Evolutionary conservation across 1,284 basidiomycete species (phyloP), one percentile per base, ranked within the genome.

Genomic region (Caloboletus inedulis): DNA sequence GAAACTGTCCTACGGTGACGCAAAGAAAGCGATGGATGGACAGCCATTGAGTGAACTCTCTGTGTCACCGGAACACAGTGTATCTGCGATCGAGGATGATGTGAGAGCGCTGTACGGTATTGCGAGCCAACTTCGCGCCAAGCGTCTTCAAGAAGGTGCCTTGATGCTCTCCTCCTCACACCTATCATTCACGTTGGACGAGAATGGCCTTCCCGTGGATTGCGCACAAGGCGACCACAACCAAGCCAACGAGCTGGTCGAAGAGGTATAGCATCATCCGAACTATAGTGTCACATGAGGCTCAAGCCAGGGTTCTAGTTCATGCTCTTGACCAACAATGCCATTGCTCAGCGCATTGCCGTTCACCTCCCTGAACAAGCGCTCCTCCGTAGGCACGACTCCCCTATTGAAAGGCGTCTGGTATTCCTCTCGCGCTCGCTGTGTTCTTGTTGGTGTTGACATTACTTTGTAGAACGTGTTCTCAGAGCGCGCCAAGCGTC

Each of bases 281-380:
- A 34, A 48, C 18, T 34, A 46, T 27, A 14, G 39, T 44, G 12
- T 47, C 19, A 30, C 23, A 18, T 42, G 39, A 39, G 42, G 31
- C 47, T 59, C 36, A 53, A 44, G 29, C 19, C 29, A 29, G 52
- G 16, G 53, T 43, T 43, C 5, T 51, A 94, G 89, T 95, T 96
- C 73, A 98, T 98, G 93, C 74, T 99, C 7, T 77, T 94, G 53
- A 86, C 91, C 57, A 99, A 99, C 69, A 85, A 87, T 36, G 78
- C 93, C 7, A 90, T 96, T 31, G 94, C 96, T 7, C 91, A 94
- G 64, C 87, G 95, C 65, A 87, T 98, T 60, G 96, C 94, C 21
- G 88, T 94, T 34, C 87, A 94, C 58, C 80, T 98, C 39, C 94
- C 96, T 34, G 96, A 99, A 66, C 92, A 98, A 68, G 91, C 96